Evolutionary conservation across 129 eudicot species (phyloP).

Genomic region (Arctium lappa): DNA sequence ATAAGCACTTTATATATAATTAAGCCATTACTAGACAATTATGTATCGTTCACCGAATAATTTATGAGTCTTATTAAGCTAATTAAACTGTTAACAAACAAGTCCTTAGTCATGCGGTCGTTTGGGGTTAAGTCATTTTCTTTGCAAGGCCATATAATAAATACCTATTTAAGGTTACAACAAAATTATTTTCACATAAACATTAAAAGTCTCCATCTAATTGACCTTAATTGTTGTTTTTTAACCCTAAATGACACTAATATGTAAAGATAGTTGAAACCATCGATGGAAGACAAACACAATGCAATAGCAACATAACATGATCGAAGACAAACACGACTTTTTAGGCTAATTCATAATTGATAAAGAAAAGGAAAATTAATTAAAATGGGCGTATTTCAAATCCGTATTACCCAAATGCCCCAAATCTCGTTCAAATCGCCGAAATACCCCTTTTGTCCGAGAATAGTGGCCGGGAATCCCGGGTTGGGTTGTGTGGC

Average conservation of each 20-base stretch:
- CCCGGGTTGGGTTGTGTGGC: too few species aligned
- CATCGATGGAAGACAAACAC: not conserved
- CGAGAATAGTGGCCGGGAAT: too few species aligned
- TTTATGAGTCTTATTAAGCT: too few species aligned
- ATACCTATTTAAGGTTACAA: not conserved
- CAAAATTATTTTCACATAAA: not conserved
- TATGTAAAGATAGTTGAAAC: not conserved
- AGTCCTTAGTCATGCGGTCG: not conserved
- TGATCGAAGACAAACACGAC: not conserved
- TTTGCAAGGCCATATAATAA: not conserved
- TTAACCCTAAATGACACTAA: not conserved
- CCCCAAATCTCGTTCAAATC: too few species aligned
- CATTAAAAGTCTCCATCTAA: not conserved
- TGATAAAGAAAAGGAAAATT: too few species aligned
- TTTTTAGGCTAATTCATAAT: not conserved
- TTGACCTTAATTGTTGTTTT: not conserved
- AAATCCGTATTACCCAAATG: too few species aligned
- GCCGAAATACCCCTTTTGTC: too few species aligned
- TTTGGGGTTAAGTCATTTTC: not conserved
- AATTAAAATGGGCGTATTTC: too few species aligned
- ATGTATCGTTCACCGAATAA: too few species aligned
- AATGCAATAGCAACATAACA: not conserved
- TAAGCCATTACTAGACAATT: too few species aligned
- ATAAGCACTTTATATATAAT: too few species aligned
- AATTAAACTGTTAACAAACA: too few species aligned